Conservation (phyloP, 2,329 filamentous ascomycete species). For the Pseudogymnoascus pannorum region DNA sequence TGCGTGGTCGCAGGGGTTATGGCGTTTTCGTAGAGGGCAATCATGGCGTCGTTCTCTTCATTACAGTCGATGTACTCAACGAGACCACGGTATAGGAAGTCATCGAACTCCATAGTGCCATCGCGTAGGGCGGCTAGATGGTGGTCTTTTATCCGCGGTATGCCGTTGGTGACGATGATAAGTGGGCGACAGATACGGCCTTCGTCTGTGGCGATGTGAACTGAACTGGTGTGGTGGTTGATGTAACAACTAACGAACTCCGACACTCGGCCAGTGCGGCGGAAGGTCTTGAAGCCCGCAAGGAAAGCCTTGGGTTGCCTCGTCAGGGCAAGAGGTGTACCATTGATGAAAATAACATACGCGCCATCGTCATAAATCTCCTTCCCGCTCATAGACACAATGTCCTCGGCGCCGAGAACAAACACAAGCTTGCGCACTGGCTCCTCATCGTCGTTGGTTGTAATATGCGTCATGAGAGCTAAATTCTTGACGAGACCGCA, state of each 20-base stretch:
- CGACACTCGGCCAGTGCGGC: slow-evolving; percentile 84
- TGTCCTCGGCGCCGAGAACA: slow-evolving; percentile 75
- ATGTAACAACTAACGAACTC: slow-evolving; percentile 96
- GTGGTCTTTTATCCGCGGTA: slow-evolving; percentile 69
- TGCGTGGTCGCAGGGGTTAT: slow-evolving; percentile 82
- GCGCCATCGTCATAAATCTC: slow-evolving; percentile 80
- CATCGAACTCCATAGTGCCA: slow-evolving; percentile 83
- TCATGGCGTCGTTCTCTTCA: slow-evolving; percentile 93
- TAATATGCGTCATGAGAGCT: slow-evolving; percentile 98
- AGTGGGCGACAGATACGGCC: slow-evolving; percentile 92
- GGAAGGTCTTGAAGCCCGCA: slow-evolving; percentile 74
- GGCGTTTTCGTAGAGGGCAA: slow-evolving; percentile 81
- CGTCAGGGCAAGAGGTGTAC: slow-evolving; percentile 84
- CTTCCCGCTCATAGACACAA: slow-evolving; percentile 70
- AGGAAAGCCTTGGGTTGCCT: slow-evolving; percentile 81
- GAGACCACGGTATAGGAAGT: slow-evolving; percentile 81
- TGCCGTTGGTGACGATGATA: slow-evolving; percentile 86
- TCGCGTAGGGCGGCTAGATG: slow-evolving; percentile 77
- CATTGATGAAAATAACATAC: slow-evolving; percentile 92
- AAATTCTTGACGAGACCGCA: slow-evolving; percentile 97
- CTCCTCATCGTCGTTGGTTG: slow-evolving; percentile 88
- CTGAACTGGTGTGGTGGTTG: slow-evolving; percentile 83
- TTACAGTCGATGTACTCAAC: slow-evolving; percentile 98
- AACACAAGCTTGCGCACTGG: slow-evolving; percentile 84
- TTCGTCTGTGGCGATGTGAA: slow-evolving; percentile 95